phyloP scores from a whole-genome alignment of 2,329 filamentous ascomycete genomes.

The Nakataea oryzae region DNA sequence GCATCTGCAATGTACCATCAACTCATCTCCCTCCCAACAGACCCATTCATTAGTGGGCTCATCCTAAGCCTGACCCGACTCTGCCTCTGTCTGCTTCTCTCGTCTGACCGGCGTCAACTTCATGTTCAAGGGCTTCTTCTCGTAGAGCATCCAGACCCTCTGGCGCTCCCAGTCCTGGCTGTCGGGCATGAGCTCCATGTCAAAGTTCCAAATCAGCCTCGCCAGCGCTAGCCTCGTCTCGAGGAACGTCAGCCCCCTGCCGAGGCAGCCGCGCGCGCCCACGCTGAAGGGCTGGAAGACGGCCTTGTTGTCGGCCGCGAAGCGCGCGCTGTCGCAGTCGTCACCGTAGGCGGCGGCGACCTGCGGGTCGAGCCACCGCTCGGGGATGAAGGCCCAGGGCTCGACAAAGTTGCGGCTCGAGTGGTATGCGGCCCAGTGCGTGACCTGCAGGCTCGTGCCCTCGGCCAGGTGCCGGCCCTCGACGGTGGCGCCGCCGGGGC shows the following conservation, averaged over 20 bases:
- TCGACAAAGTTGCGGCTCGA: constrained; percentile 15
- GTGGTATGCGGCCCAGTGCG: constrained; percentile 13
- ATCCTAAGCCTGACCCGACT: background rate
- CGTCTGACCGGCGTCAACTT: constrained; percentile 5
- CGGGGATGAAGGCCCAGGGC: constrained; percentile 17
- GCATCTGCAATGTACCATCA: too few relatives aligned
- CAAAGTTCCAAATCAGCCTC: constrained; percentile 13
- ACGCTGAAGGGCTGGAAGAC: constrained; percentile 13
- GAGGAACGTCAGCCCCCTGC: constrained; percentile 11
- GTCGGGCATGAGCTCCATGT: constrained; percentile 13
- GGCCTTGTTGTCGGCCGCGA: constrained; percentile 26
- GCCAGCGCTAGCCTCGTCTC: constrained; percentile 13
- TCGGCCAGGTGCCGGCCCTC: constrained; percentile 21
- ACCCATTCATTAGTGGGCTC: too few relatives aligned
- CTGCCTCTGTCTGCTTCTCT: background rate
- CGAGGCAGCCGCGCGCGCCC: constrained; percentile 10
- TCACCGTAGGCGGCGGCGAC: constrained; percentile 8
- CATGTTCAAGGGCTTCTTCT: constrained; percentile 11
- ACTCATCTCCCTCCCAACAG: too few relatives aligned
- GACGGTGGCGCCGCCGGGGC: constrained; percentile 18
- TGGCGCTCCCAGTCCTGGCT: constrained; percentile 9
- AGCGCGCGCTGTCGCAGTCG: constrained; percentile 13
- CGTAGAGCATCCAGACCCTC: constrained; percentile 10
- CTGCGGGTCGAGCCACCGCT: constrained; percentile 18
- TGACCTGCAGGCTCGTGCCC: constrained; percentile 24